Evolutionary conservation across 495 filamentous ascomycete species (phyloP), one percentile per base, ranked within the genome.

Genomic region (Annulohypoxylon stygium): DNA sequence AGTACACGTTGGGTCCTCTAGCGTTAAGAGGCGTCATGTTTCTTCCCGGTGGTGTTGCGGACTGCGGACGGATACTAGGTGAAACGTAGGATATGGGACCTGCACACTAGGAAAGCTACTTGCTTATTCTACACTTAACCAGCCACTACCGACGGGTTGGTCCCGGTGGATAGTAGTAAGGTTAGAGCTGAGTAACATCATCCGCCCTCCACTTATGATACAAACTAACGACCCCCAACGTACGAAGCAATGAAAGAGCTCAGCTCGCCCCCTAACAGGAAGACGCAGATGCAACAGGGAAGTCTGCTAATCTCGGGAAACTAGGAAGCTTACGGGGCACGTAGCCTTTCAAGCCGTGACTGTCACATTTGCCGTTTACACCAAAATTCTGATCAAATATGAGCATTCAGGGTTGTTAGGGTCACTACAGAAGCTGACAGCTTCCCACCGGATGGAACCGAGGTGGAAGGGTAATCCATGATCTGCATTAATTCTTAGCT

Each of bases 381-480:
- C 51, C 63, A n/a, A 48, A n/a, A 61, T 30, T 48, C 62, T 60
- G 61, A 39, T 67, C 72, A 75, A 75, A 71, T 55, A 59, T 41
- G 63, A 65, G 58, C 63, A 64, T 25, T 34, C 68, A 65, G 54
- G 67, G 67, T 68, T 75, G 54, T 62, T 20, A 61, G 37, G 54
- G 63, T 65, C 58, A 45, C 54, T 43, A 67, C 45, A 64, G 67
- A 74, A 69, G 71, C 58, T 74, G 67, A 74, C 61, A 70, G 57
- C 57, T 74, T 65, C 55, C 41, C 37, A 67, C 67, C 72, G 72
- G 72, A 70, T 67, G 60, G 64, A 67, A 63, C 72, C 71, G 71
- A 74, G 58, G 37, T 50, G 53, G 55, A 51, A 65, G 65, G 67
- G 48, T 55, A 36, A 41, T 70, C 67, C 67, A 67, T 75, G 67